Base-by-base conservation (phyloP, 768 basidiomycete genomes). In the Suillus discolor region DNA sequence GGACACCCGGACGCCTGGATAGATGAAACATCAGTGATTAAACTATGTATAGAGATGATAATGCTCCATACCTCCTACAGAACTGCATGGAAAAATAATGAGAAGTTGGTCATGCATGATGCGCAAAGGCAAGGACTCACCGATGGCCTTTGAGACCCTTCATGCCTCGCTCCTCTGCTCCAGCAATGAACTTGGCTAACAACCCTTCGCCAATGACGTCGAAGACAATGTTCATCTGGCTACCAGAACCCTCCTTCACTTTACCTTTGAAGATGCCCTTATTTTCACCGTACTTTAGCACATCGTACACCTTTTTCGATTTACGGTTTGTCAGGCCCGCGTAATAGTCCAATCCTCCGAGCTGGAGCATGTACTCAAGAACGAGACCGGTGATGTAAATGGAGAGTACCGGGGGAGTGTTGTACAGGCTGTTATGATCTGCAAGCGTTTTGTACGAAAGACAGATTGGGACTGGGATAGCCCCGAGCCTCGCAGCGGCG, bases 181-280 rank as follows among this genome's bases (percentile, higher is more conserved):
- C 94, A 23, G 84, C 82, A 69, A 99, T 74, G 76, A 98, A 99
- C 70, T 80, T 78, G 71, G 86, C 85, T 76, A 97, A 83, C 23
- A 82, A 83, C 1, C 84, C 90, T n/a, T 92, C 89, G 0, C 89
- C 91, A 15, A 87, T 68, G 15, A 96, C 80, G 62, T 87, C 85
- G 77, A 98, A 99, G 0, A 94, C 92, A 18, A 94, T 83, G 75
- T 99, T 99, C 97, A 99, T 99, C 88, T 92, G 92, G 77, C 96
- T 98, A 66, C 91, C 85, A 57, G 89, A 87, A 6, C 87, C 90
- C 65, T 84, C 82, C 72, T 86, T 82, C 23, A 97, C 96, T 73
- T 91, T 92, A 25, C 84, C 75, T 70, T 79, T 84, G 70, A 93
- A 87, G 64, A 93, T 79, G 0, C 94, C 94, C 70, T 83, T 84